Percentiles rank a stretch among this genome's conserved stretches.
Evolutionary conservation across 768 basidiomycete species (phyloP).

Genomic region (Cystobasidium tubakii): DNA sequence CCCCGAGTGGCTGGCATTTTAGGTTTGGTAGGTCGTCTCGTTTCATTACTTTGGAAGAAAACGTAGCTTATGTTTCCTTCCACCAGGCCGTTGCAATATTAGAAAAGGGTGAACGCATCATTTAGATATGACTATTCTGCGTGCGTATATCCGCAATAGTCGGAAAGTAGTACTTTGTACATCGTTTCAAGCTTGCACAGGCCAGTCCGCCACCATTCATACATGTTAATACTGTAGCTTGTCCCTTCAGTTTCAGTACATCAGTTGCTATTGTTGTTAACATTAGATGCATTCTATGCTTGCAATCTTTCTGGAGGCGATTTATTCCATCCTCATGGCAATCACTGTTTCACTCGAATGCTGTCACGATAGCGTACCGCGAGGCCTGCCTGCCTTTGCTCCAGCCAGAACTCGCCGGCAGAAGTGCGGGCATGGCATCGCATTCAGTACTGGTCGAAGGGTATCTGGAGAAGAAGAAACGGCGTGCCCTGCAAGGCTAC

Average conservation of each 20-base stretch:
- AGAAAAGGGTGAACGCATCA: constrained; percentile 38
- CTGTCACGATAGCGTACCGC: background rate
- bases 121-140: constrained; percentile 10
- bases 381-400: background rate
- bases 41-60: background rate
- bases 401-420: background rate
- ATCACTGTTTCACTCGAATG: too few relatives aligned
- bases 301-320: background rate
- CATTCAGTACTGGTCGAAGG: background rate
- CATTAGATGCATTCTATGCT: background rate
- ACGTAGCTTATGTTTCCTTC: too few relatives aligned
- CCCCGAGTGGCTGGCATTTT: constrained; percentile 41
- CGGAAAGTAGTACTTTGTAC: background rate
- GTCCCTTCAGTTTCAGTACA: background rate
- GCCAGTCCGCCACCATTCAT: background rate
- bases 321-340: too few relatives aligned
- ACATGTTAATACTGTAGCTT: background rate
- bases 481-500: constrained; percentile 29
- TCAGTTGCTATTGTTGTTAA: background rate
- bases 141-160: background rate
- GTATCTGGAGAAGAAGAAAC: constrained; percentile 25
- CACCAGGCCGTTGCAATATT: constrained; percentile 33
- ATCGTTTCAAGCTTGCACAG: background rate
- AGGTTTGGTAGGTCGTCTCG: constrained; percentile 32
- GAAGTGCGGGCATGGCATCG: background rate